A percentile compares a stretch with the other conserved stretches of the same genome.
These are phyloP conservation scores for Beauveria asiatica DNA, from an alignment of 2,329 filamentous ascomycete species.

Conservation along the genomic window DNA sequence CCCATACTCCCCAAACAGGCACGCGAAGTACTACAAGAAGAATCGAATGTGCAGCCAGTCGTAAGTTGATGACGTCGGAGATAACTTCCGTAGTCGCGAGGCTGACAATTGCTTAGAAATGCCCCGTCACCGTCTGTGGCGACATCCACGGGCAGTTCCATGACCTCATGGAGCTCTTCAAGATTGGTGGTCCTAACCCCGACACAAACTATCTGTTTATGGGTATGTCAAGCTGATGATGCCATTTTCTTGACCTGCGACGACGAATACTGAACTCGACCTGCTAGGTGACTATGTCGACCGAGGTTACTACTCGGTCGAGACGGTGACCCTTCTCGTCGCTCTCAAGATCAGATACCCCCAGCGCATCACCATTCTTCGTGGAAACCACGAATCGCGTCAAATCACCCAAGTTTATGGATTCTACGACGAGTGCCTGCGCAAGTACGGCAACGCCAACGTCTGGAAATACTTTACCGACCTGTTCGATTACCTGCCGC, in stretches of 20 bases:
- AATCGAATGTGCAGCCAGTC: constrained; percentile 98
- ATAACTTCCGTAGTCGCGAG: background rate
- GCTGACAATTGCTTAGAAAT: constrained; percentile 56
- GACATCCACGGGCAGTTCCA: constrained; percentile 99
- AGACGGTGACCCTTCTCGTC: constrained; percentile 95
- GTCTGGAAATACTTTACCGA: constrained; percentile 99
- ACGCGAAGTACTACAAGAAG: constrained; percentile 90
- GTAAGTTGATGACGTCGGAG: constrained; percentile 45
- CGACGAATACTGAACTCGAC: background rate
- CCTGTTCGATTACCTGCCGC: constrained; percentile 97
- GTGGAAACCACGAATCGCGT: constrained; percentile 94
- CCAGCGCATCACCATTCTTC: constrained; percentile 87
- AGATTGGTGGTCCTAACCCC: constrained; percentile 93
- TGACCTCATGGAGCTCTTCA: constrained; percentile 98
- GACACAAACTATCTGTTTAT: constrained; percentile 98
- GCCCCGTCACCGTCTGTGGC: constrained; percentile 94
- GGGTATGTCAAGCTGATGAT: constrained; percentile 42
- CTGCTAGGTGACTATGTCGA: constrained; percentile 86
- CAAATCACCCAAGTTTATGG: constrained; percentile 98
- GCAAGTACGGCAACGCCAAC: constrained; percentile 97
- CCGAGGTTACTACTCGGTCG: constrained; percentile 95
- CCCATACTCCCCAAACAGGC: constrained; percentile 46
- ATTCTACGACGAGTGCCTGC: constrained; percentile 96
- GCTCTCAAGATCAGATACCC: constrained; percentile 97
- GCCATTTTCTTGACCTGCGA: background rate